Conservation (phyloP, 2,329 filamentous ascomycete genomes). For the Elsinoe australis region DNA sequence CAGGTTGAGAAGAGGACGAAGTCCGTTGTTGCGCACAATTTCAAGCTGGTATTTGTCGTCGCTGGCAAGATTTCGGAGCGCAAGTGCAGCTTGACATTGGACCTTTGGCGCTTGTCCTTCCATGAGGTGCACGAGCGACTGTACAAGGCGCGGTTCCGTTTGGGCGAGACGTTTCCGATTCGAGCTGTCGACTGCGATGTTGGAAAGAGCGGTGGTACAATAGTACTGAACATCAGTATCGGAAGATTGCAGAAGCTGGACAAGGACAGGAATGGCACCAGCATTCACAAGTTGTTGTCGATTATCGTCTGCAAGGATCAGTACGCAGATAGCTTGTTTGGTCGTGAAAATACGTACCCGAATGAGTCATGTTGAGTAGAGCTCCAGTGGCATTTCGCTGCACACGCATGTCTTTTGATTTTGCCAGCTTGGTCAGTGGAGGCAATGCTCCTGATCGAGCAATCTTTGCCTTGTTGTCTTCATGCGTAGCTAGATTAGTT, state of each 20-base stretch:
- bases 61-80: constrained; percentile 87
- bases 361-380: constrained; percentile 98
- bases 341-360: constrained; percentile 63
- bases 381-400: constrained; percentile 96
- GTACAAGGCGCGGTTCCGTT: constrained; percentile 82
- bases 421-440: constrained; percentile 83
- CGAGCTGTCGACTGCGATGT: constrained; percentile 88
- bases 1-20: constrained; percentile 76
- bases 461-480: constrained; percentile 99
- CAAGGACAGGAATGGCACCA: constrained; percentile 93
- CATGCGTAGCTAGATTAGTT: constrained; percentile 93
- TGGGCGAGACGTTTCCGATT: constrained; percentile 88
- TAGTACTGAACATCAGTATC: constrained; percentile 99
- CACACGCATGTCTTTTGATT: constrained; percentile 97
- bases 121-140: constrained; percentile 92
- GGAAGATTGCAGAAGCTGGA: constrained; percentile 82
- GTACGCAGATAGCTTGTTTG: too few relatives aligned
- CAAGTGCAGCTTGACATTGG: constrained; percentile 92
- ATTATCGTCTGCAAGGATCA: constrained; percentile 67
- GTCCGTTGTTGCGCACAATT: constrained; percentile 81
- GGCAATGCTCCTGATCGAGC: constrained; percentile 87
- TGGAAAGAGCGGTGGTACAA: constrained; percentile 95
- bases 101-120: constrained; percentile 96
- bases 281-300: constrained; percentile 94
- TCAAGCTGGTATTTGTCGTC: constrained; percentile 99